Conservation (phyloP, 441 rosid genomes). For the Rhodomyrtus psidioides region DNA sequence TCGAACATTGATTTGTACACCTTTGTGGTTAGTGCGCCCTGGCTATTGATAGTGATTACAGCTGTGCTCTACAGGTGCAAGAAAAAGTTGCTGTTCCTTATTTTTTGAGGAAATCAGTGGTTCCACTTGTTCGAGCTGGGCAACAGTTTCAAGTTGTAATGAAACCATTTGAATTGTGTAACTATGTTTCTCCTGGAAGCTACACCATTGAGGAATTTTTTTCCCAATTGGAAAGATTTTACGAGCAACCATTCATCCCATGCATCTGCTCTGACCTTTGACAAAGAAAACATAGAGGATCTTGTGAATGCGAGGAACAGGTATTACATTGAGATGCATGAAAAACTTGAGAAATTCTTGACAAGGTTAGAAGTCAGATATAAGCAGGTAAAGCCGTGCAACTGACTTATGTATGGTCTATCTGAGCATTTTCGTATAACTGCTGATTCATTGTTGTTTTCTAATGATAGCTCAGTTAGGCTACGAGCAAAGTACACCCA, state of each 20-base stretch:
- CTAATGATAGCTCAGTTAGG: not conserved
- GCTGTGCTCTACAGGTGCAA: conserved; percentile 39
- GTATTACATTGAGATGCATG: conserved; percentile 59
- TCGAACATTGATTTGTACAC: not conserved
- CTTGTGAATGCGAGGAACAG: conserved; percentile 46
- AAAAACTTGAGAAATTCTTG: conserved; percentile 43
- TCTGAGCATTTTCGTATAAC: not conserved
- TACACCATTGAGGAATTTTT: conserved; percentile 50
- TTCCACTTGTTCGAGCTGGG: conserved; percentile 91
- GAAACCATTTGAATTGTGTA: conserved; percentile 74
- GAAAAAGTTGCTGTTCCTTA: conserved; percentile 68
- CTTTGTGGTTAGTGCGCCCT: conserved; percentile 1
- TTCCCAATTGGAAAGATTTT: conserved; percentile 66
- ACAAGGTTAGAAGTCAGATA: conserved; percentile 45
- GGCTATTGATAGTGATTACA: conserved; percentile 8
- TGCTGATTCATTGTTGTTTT: not conserved
- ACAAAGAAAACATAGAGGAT: conserved; percentile 48
- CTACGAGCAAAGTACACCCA: not conserved
- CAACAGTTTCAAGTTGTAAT: conserved; percentile 95
- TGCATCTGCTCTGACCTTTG: conserved; percentile 56
- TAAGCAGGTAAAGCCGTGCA: conserved; percentile 42
- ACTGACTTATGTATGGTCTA: not conserved
- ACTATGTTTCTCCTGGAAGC: conserved; percentile 40
- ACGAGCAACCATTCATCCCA: conserved; percentile 24
- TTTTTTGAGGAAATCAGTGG: conserved; percentile 63